Percentiles rank a stretch among this genome's conserved stretches.
Conservation (phyloP, 2,329 filamentous ascomycete species). For the Fusarium caatingaense region DNA sequence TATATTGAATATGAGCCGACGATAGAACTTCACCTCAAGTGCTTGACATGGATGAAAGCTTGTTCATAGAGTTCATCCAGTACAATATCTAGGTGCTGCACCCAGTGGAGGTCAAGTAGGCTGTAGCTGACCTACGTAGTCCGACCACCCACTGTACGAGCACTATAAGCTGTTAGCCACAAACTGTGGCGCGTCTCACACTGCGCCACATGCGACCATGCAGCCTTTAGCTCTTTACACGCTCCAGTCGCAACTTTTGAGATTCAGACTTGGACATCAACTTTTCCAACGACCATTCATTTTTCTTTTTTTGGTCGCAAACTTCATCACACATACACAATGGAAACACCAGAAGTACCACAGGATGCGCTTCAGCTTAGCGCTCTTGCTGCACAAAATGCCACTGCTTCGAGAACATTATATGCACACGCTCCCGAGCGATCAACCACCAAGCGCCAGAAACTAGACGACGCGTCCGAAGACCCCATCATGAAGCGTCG, state of each 20-base stretch:
- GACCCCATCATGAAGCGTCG: conserved; percentile 57
- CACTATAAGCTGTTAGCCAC: conserved; percentile 21
- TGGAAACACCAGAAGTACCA: conserved; percentile 51
- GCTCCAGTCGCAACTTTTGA: conserved; percentile 38
- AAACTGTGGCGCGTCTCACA: conserved; percentile 30
- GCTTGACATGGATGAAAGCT: background rate
- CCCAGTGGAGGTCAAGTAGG: background rate
- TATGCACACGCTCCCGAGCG: conserved; percentile 46
- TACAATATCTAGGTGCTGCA: background rate
- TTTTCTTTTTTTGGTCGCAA: conserved; percentile 11
- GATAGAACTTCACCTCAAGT: background rate
- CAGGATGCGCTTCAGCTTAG: conserved; percentile 51
- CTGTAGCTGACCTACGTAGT: conserved; percentile 21
- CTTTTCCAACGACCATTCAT: conserved; percentile 35
- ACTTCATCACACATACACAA: conserved; percentile 28
- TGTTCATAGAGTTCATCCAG: conserved; percentile 7
- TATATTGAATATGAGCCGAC: background rate
- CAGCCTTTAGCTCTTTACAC: conserved; percentile 45
- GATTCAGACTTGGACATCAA: conserved; percentile 15
- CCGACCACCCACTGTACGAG: conserved; percentile 2
- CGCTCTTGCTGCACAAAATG: conserved; percentile 52
- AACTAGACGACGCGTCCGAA: conserved; percentile 51
- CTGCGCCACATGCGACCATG: conserved; percentile 49
- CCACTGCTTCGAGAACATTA: conserved; percentile 48
- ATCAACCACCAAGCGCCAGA: conserved; percentile 53